Conservation (phyloP, 768 basidiomycete species). For the Lentinus tigrinus region DNA sequence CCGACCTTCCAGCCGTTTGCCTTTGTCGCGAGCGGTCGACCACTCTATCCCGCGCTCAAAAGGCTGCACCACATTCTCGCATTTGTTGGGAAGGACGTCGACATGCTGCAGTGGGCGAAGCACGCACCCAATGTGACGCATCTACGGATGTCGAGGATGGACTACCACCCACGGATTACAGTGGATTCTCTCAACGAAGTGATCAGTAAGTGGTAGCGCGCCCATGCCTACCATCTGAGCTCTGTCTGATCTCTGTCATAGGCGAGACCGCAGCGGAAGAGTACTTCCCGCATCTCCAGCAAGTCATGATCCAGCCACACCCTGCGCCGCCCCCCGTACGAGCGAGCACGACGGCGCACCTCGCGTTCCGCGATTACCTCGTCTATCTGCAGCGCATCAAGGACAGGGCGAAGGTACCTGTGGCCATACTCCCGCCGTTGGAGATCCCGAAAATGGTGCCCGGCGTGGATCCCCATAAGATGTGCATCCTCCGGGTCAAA, state of each 20-base stretch:
- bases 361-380: conserved; percentile 4
- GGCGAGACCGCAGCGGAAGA: neutral
- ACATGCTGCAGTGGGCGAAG: conserved; percentile 9
- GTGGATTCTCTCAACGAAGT: neutral
- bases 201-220: neutral
- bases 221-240: neutral
- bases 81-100: conserved; percentile 1
- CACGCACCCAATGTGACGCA: conserved; percentile 12
- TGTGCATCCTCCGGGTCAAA: conserved; percentile 3
- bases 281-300: conserved; percentile 7
- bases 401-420: neutral
- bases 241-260: neutral
- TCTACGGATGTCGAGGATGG: conserved; percentile 11
- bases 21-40: neutral
- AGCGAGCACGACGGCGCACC: neutral
- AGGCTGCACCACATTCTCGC: conserved; percentile 14
- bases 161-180: neutral
- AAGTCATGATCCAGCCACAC: conserved; percentile 10
- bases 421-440: conserved; percentile 8
- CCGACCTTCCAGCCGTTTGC: conserved; percentile 9
- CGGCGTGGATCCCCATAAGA: conserved; percentile 1
- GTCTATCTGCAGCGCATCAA: neutral
- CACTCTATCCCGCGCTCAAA: conserved; percentile 8
- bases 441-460: conserved; percentile 1
- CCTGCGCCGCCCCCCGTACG: conserved; percentile 3